These are phyloP conservation scores for Citeromyces matritensis DNA, from an alignment of 805 yeast genomes.

Conservation along the genomic window DNA sequence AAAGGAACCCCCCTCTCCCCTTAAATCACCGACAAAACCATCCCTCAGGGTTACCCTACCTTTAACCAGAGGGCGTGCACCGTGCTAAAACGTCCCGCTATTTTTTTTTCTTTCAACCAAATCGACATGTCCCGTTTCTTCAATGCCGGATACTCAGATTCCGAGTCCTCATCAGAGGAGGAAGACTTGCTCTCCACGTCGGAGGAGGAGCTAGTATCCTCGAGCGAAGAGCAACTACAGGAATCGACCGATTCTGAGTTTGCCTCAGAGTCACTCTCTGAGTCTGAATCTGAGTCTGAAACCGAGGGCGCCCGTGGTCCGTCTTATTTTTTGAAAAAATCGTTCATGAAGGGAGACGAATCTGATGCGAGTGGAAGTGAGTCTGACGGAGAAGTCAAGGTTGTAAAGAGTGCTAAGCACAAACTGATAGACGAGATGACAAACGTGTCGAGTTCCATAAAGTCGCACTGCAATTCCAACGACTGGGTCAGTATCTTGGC, in stretches of 20 bases:
- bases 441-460: slow-evolving; percentile 48
- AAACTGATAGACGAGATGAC: slow-evolving; percentile 82
- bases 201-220: slow-evolving; percentile 40
- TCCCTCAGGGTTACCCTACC: too few relatives aligned
- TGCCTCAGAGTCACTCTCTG: slow-evolving; percentile 26
- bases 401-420: slow-evolving; percentile 88
- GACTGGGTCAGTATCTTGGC: slow-evolving; percentile 68
- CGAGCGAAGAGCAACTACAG: slow-evolving; percentile 22
- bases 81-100: neutral
- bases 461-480: slow-evolving; percentile 47
- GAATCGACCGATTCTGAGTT: slow-evolving; percentile 14
- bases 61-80: too few relatives aligned
- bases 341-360: slow-evolving; percentile 19
- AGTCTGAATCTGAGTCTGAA: slow-evolving; percentile 29
- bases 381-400: slow-evolving; percentile 56
- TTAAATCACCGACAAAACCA: too few relatives aligned
- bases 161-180: slow-evolving; percentile 36
- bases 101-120: slow-evolving; percentile 1
- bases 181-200: slow-evolving; percentile 37
- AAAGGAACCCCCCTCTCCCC: too few relatives aligned
- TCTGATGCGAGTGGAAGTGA: slow-evolving; percentile 20
- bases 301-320: slow-evolving; percentile 27
- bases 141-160: slow-evolving; percentile 43
- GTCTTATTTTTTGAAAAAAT: slow-evolving; percentile 38
- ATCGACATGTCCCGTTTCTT: slow-evolving; percentile 80